Base-by-base conservation (phyloP, 2,329 filamentous ascomycete genomes). In the Ploettnerulaceae sp. region DNA sequence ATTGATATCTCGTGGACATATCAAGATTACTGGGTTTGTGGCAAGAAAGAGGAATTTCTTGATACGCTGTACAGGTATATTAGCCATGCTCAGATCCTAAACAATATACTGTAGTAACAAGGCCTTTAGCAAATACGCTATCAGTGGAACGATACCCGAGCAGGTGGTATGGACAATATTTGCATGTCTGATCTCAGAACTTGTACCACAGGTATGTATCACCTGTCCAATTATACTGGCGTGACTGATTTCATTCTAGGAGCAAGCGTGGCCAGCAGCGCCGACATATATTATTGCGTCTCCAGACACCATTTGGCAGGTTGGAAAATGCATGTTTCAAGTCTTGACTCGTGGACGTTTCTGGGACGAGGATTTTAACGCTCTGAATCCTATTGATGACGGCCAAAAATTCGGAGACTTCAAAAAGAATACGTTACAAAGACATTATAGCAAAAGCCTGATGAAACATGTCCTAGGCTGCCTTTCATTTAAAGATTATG, bases 301-400 rank as follows among this genome's bases (percentile, higher is more conserved):
- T 8, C 52, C 52, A 15, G 40, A 52, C 20, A 49, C 36, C 2
- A 48, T 54, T 17, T 54, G 52, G 52, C 49, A 54, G 20, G 42
- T 54, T 15, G 52, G 52, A 9, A 54, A 54, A 28, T 52, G 49
- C 25, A 48, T 54, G 33, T 46, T 54, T 32, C 35, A 48, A 3
- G 36, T 50, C 15, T 14, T 54, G 17, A 54, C 52, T 11, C n/a
- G 11, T 5, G 49, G 49, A 1, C 49, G 41, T 3, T 54, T 54
- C 20, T 54, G 52, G 52, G 45, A 51, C 25, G 29, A 52, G 5
- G 46, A 46, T 4, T 36, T 22, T 6, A 54, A 54, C 29, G 35
- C 32, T 7, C 29, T 54, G 3, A 45, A 47, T 12, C 48, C 52
- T 5, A 24, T 42, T 7, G 48, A 51, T 11, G 15, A 25, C 11